Conservation (phyloP, 306 rosid species). For the Cyclanthera cordifolia region DNA sequence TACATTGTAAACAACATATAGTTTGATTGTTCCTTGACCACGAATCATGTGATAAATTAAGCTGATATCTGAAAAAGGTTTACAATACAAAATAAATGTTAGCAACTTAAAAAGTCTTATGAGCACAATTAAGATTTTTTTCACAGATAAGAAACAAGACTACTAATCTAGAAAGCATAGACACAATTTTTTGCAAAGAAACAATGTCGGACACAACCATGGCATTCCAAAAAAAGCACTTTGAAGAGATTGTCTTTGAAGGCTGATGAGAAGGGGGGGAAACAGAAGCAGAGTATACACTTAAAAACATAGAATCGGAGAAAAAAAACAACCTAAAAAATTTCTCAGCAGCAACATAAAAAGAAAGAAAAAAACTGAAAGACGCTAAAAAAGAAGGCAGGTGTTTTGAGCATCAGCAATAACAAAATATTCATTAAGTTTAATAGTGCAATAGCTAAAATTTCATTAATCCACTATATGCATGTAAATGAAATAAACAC, state of each 20-base stretch:
- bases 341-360: background rate
- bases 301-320: background rate
- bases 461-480: no score
- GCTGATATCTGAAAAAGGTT: constrained; percentile 60
- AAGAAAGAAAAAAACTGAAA: background rate
- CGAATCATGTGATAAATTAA: constrained; percentile 99
- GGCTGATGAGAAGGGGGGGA: background rate
- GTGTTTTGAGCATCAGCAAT: background rate
- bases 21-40: constrained; percentile 92
- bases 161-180: background rate
- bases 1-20: constrained; percentile 90
- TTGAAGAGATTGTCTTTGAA: background rate
- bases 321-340: background rate
- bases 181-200: background rate
- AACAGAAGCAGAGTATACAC: background rate
- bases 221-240: background rate
- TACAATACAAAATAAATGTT: constrained; percentile 11
- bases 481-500: background rate
- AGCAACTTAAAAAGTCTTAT: constrained; percentile 2
- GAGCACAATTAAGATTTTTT: background rate
- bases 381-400: background rate
- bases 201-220: background rate
- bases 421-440: background rate
- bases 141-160: background rate
- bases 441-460: background rate